Base-by-base conservation (phyloP, 441 rosid genomes). In the Bocquillonia castaneifolia region DNA sequence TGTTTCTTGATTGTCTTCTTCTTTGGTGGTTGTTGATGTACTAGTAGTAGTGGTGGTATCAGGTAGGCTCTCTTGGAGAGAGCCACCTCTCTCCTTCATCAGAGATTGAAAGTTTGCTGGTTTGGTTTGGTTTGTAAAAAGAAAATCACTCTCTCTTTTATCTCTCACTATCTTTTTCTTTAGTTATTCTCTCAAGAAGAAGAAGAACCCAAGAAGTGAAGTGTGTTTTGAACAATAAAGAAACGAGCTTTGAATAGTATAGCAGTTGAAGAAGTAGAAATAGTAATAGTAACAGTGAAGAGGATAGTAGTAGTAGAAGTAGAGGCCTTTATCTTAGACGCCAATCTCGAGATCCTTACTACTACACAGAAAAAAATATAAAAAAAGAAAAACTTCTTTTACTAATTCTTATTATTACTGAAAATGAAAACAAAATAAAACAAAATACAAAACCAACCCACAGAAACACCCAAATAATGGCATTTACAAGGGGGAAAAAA, bases 31-130 rank as follows among this genome's bases (percentile, higher is more conserved):
- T 56, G 28, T 48, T 67, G 45, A 65, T 50, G 57, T 52, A 36
- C 34, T 68, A 55, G 63, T 40, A 61, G 34, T 47, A 13, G 59
- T 58, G 78, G 3, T 70, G 66, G 59, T 66, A 44, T 70, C 82
- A 73, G 82, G 89, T 80, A 79, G 91, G 88, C 88, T 83, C 87
- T 81, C 90, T 79, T 76, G 80, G 75, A 79, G 89, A 84, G 91
- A 86, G 89, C 87, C 87, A 73, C 77, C 87, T 77, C 76, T 80
- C 69, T 76, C 83, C 76, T 78, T 81, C 91, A 86, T 86, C 76
- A 75, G 83, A 66, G 52, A 5, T 3, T 54, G 65, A 22, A 13
- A 50, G 50, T 59, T n/a, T 37, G 14, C 6, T 12, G 2, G 3
- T 40, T 55, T 32, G 42, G 23, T 31, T 18, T 9, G n/a, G 37